phyloP scores from a whole-genome alignment of 768 basidiomycete species.

The Omphalotus guepiniiformis region DNA sequence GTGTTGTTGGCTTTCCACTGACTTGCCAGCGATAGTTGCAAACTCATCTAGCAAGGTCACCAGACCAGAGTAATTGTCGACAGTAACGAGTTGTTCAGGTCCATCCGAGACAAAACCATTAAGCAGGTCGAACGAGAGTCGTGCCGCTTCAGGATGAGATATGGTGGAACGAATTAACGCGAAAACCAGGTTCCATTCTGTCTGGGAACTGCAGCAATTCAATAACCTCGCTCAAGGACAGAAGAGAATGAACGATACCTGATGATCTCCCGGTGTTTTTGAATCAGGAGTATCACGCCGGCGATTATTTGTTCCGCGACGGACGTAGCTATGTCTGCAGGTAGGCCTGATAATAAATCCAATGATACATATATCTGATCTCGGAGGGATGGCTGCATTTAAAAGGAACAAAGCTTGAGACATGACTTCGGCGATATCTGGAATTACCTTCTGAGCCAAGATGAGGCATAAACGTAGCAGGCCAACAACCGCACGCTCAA shows the following conservation, averaged over 20 bases:
- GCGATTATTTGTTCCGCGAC: conserved; percentile 91
- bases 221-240: not conserved
- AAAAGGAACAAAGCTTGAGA: conserved; percentile 6
- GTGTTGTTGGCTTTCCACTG: conserved; percentile 54
- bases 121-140: conserved; percentile 80
- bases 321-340: conserved; percentile 67
- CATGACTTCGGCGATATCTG: not conserved
- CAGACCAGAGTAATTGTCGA: conserved; percentile 79
- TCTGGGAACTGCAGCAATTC: conserved; percentile 59
- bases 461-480: conserved; percentile 81
- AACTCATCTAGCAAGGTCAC: conserved; percentile 84
- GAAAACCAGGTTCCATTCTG: conserved; percentile 94
- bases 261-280: conserved; percentile 69
- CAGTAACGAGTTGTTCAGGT: conserved; percentile 53
- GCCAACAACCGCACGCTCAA: conserved; percentile 91
- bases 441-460: conserved; percentile 68
- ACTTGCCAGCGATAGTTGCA: conserved; percentile 63
- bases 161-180: conserved; percentile 84
- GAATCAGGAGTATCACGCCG: conserved; percentile 76
- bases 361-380: conserved; percentile 96
- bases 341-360: conserved; percentile 81
- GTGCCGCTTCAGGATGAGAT: conserved; percentile 81
- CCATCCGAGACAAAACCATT: conserved; percentile 58
- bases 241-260: conserved; percentile 33
- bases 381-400: conserved; percentile 63